Percentiles rank a stretch among this genome's conserved stretches.
Conservation (phyloP, 257 asterid genomes). For the Anisodus tanguticus region DNA sequence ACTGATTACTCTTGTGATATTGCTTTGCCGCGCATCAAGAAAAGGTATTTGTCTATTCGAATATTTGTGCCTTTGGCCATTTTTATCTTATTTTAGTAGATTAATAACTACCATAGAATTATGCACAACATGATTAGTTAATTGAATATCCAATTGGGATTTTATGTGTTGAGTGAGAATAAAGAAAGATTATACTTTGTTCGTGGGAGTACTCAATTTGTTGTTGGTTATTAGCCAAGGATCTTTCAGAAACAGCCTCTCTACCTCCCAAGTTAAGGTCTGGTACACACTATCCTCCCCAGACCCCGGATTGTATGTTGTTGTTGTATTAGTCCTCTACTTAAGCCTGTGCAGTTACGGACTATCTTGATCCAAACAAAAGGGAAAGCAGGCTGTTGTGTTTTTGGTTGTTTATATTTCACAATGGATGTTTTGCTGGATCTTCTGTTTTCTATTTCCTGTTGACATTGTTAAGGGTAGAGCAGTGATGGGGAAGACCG, state of each 20-base stretch:
- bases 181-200: background rate
- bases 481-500: background rate
- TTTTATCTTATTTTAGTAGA: background rate
- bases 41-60: slow-evolving; percentile 52
- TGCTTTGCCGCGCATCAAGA: slow-evolving; percentile 85
- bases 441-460: background rate
- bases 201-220: background rate
- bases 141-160: background rate
- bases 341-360: background rate
- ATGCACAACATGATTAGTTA: background rate
- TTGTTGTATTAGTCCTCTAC: background rate
- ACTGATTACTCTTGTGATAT: slow-evolving; percentile 91
- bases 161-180: background rate
- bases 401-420: background rate
- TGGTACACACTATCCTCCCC: too few relatives aligned
- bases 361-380: background rate
- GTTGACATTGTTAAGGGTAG: background rate
- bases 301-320: too few relatives aligned
- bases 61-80: background rate
- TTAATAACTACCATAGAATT: background rate
- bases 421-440: background rate
- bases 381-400: background rate
- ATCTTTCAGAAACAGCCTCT: too few relatives aligned
- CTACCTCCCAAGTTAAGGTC: too few relatives aligned
- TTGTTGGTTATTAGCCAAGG: background rate